Evolutionary conservation across 352 stramenopile genomes (phyloP).

Genomic region (Globisporangium radiosum): DNA sequence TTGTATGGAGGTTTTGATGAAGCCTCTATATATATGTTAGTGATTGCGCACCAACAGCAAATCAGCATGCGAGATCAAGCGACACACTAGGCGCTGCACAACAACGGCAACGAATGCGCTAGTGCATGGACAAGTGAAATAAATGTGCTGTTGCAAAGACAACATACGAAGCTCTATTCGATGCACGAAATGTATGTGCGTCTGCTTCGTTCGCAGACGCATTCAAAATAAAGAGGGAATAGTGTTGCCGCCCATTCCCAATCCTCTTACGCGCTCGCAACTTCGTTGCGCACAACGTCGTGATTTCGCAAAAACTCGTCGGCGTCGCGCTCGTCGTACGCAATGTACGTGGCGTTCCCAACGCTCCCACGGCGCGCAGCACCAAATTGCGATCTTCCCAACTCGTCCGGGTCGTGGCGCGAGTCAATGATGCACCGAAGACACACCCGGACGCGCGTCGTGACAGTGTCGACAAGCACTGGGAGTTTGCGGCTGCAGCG

Average conservation of each 20-base stretch:
- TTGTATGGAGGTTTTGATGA: no score
- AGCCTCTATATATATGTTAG: no score
- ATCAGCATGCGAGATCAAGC: no score
- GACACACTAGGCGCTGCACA: no score
- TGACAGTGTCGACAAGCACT: slow-evolving; percentile 52
- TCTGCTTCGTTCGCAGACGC: slow-evolving; percentile 10
- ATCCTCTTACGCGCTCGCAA: background rate
- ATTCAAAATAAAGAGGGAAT: background rate
- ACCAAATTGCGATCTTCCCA: slow-evolving; percentile 24
- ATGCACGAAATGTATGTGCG: background rate
- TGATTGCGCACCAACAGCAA: no score
- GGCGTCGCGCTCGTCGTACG: slow-evolving; percentile 43
- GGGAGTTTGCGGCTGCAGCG: slow-evolving; percentile 70
- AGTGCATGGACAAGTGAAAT: background rate
- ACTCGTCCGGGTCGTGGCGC: slow-evolving; percentile 50
- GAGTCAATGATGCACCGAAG: slow-evolving; percentile 72
- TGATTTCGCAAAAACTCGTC: slow-evolving; percentile 1
- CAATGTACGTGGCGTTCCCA: slow-evolving; percentile 57
- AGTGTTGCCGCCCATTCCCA: background rate
- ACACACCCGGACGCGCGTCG: slow-evolving; percentile 66
- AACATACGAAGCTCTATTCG: background rate
- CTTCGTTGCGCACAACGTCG: background rate
- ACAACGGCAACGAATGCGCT: no score
- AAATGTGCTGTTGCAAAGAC: background rate
- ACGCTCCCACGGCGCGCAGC: slow-evolving; percentile 29